Evolutionary conservation across 2,329 filamentous ascomycete genomes (phyloP).

Genomic region (Apiospora aurea): DNA sequence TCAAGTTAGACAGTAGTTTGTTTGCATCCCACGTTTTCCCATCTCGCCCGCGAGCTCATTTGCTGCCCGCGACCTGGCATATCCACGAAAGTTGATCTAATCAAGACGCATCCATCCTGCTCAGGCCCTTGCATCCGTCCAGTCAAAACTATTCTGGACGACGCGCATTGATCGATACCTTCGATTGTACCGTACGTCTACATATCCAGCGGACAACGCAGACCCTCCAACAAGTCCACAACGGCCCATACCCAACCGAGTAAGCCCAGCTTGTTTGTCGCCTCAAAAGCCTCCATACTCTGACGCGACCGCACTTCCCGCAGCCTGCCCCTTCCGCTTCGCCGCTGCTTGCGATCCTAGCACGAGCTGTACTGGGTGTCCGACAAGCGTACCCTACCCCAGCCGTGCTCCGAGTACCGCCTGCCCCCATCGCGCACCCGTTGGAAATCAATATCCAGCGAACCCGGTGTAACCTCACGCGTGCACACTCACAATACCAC

Average conservation of each 20-base stretch:
- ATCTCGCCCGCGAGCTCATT: slow-evolving; percentile 13
- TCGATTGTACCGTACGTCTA: slow-evolving; percentile 18
- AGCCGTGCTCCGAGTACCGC: slow-evolving; percentile 18
- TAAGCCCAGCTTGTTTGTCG: slow-evolving; percentile 25
- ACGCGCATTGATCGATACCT: slow-evolving; percentile 10
- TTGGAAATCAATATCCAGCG: slow-evolving; percentile 14
- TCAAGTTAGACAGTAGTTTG: slow-evolving; percentile 22
- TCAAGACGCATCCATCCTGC: slow-evolving; percentile 10
- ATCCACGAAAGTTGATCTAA: slow-evolving; percentile 20
- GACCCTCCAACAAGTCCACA: slow-evolving; percentile 28
- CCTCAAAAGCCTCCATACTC: slow-evolving; percentile 8
- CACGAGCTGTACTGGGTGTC: neutral
- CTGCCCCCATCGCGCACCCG: neutral
- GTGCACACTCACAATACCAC: slow-evolving; percentile 1
- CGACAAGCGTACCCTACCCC: slow-evolving; percentile 16
- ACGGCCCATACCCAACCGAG: slow-evolving; percentile 27
- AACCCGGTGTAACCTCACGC: slow-evolving; percentile 14
- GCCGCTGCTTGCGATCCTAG: slow-evolving; percentile 7
- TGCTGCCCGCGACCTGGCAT: slow-evolving; percentile 12
- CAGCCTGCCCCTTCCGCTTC: slow-evolving; percentile 1
- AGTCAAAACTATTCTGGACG: slow-evolving; percentile 13
- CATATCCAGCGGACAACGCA: slow-evolving; percentile 27
- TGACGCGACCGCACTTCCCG: slow-evolving; percentile 15
- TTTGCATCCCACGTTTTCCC: slow-evolving; percentile 20
- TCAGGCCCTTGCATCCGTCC: slow-evolving; percentile 16